Percentiles rank a stretch among this genome's conserved stretches.
These are phyloP conservation scores for Helotiales sp. DNA, from an alignment of 2,329 filamentous ascomycete species.

Conservation along the genomic window DNA sequence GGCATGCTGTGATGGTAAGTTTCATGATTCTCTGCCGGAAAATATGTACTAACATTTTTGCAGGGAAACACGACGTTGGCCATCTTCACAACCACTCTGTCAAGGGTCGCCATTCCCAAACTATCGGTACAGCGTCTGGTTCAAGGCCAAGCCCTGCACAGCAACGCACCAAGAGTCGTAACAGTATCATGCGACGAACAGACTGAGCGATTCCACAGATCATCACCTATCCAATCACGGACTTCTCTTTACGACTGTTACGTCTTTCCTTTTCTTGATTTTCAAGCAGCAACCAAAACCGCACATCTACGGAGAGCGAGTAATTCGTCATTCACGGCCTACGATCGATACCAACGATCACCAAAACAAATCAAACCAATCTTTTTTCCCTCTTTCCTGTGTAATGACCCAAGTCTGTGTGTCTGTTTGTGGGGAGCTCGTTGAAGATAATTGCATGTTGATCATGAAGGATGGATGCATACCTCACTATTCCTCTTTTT, in stretches of 20 bases:
- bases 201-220: conserved; percentile 23
- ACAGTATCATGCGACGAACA: conserved; percentile 34
- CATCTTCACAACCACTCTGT: conserved; percentile 57
- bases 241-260: conserved; percentile 32
- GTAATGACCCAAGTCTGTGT: conserved; percentile 20
- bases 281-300: conserved; percentile 21
- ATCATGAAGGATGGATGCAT: conserved; percentile 12
- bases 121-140: conserved; percentile 28
- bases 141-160: conserved; percentile 21
- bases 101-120: conserved; percentile 48
- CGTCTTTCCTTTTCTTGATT: conserved; percentile 29
- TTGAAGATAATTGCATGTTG: conserved; percentile 16
- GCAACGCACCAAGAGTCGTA: conserved; percentile 25
- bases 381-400: conserved; percentile 10
- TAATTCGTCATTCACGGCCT: conserved; percentile 17
- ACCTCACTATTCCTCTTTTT: background rate
- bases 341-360: conserved; percentile 5
- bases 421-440: background rate
- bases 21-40: background rate
- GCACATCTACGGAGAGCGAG: conserved; percentile 27
- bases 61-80: conserved; percentile 77
- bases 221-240: conserved; percentile 16
- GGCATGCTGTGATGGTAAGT: conserved; percentile 94
- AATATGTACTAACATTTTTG: conserved; percentile 31
- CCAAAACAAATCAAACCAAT: conserved; percentile 12